phyloP scores from a whole-genome alignment of 1,284 basidiomycete species.

The Cerioporus squamosus region DNA sequence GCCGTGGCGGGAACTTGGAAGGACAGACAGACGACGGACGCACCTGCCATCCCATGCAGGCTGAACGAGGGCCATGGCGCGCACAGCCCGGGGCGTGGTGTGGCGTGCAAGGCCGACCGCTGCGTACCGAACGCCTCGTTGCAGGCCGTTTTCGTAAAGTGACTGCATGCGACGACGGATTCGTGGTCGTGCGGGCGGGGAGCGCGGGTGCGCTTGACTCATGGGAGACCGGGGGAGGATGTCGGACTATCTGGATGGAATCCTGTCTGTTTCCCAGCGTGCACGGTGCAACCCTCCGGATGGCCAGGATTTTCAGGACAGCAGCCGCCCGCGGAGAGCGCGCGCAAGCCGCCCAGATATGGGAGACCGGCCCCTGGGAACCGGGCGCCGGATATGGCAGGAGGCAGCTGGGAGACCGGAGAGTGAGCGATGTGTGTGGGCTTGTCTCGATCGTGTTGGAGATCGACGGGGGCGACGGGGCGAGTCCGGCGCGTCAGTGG shows the following conservation, averaged over 20 bases:
- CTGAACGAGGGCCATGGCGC: slow-evolving; percentile 13
- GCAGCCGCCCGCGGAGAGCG: not conserved
- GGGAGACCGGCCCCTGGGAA: slow-evolving; percentile 6
- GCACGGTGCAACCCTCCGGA: too few relatives aligned
- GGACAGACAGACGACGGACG: not conserved
- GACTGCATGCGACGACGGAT: slow-evolving; percentile 14
- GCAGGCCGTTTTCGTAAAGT: slow-evolving; percentile 24
- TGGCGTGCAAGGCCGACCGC: slow-evolving; percentile 11
- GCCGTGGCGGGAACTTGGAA: not conserved
- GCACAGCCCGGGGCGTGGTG: slow-evolving; percentile 1
- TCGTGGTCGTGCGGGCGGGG: slow-evolving; percentile 7
- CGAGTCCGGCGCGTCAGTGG: too few relatives aligned
- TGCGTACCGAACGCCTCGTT: slow-evolving; percentile 28
- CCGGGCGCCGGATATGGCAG: slow-evolving; percentile 4
- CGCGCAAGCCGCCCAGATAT: slow-evolving; percentile 4
- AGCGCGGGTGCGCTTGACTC: slow-evolving; percentile 27
- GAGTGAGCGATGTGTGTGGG: slow-evolving; percentile 8
- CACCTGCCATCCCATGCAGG: slow-evolving; percentile 14
- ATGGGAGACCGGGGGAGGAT: slow-evolving; percentile 28
- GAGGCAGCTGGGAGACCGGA: slow-evolving; percentile 17
- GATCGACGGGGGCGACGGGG: slow-evolving; percentile 12
- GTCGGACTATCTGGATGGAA: slow-evolving; percentile 18
- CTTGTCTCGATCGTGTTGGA: slow-evolving; percentile 28
- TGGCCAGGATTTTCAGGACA: not conserved
- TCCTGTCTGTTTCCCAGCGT: not conserved